A percentile compares a stretch with the other conserved stretches of the same genome.
phyloP scores from a whole-genome alignment of 345 rosid species.

The Turnera subulata region DNA sequence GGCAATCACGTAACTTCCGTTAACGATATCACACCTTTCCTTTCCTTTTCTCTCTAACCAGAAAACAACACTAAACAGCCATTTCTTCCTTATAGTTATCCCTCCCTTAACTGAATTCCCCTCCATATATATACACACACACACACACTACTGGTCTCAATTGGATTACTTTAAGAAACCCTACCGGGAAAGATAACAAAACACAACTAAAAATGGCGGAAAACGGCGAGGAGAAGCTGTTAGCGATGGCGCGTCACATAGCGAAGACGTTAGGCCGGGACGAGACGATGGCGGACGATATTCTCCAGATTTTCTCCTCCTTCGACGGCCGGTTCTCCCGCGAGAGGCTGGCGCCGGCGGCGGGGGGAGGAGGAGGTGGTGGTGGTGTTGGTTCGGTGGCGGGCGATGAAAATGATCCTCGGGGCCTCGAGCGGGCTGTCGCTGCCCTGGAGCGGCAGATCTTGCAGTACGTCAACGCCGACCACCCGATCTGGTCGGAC shows the following conservation, averaged over 20 bases:
- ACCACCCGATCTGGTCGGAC: conserved; percentile 80
- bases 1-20: neutral
- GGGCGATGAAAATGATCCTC: conserved; percentile 22
- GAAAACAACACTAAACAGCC: no score
- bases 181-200: no score
- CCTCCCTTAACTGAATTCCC: no score
- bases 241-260: conserved; percentile 88
- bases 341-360: conserved; percentile 53
- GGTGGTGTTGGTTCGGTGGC: no score
- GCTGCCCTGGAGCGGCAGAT: conserved; percentile 62
- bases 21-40: no score
- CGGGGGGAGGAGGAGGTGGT: no score
- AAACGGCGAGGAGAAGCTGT: conserved; percentile 88
- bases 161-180: no score
- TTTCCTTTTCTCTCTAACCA: neutral
- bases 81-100: no score
- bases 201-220: conserved; percentile 31
- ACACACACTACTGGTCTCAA: no score
- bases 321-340: conserved; percentile 89
- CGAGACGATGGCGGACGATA: conserved; percentile 80
- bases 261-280: conserved; percentile 85
- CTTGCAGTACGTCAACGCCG: conserved; percentile 59
- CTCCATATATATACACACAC: no score
- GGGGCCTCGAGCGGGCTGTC: conserved; percentile 46
- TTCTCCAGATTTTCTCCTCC: conserved; percentile 85